These are phyloP conservation scores for Candida nanaspora DNA, from an alignment of 805 yeast genomes.

Conservation along the genomic window DNA sequence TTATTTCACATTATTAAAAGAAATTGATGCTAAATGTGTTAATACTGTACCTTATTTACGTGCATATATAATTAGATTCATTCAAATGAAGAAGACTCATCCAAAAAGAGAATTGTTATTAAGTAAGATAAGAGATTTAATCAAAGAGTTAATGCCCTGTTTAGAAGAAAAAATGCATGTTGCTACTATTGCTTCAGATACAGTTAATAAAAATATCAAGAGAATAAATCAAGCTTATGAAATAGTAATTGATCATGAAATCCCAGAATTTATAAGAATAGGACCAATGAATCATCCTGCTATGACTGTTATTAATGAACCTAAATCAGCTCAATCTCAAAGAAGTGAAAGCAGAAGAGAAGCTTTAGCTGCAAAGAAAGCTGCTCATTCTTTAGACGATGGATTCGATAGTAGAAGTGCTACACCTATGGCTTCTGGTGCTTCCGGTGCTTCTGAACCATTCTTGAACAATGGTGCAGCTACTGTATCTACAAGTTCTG, in stretches of 20 bases:
- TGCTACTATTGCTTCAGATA: constrained; percentile 82
- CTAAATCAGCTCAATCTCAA: constrained; percentile 63
- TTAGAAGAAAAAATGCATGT: constrained; percentile 97
- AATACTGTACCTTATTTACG: constrained; percentile 63
- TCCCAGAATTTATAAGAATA: constrained; percentile 69
- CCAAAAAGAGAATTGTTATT: constrained; percentile 32
- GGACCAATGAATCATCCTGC: constrained; percentile 91
- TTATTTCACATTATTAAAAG: constrained; percentile 81
- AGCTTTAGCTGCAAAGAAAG: constrained; percentile 84
- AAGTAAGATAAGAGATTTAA: constrained; percentile 34
- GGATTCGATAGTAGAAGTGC: constrained; percentile 8
- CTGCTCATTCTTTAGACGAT: constrained; percentile 18
- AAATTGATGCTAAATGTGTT: constrained; percentile 91
- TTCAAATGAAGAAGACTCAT: constrained; percentile 28
- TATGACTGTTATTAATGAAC: constrained; percentile 54
- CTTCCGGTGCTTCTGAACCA: neutral
- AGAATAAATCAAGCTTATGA: constrained; percentile 79
- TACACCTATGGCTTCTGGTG: constrained; percentile 4
- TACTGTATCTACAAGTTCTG: neutral
- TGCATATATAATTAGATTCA: constrained; percentile 42
- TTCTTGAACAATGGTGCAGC: neutral
- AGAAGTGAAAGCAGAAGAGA: constrained; percentile 85
- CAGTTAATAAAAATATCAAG: constrained; percentile 56
- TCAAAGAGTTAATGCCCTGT: constrained; percentile 78
- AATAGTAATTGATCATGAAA: constrained; percentile 64